Percentiles rank a stretch among this genome's conserved stretches.
Evolutionary conservation across 768 basidiomycete species (phyloP).

Genomic region (Cantharellus anzutake): DNA sequence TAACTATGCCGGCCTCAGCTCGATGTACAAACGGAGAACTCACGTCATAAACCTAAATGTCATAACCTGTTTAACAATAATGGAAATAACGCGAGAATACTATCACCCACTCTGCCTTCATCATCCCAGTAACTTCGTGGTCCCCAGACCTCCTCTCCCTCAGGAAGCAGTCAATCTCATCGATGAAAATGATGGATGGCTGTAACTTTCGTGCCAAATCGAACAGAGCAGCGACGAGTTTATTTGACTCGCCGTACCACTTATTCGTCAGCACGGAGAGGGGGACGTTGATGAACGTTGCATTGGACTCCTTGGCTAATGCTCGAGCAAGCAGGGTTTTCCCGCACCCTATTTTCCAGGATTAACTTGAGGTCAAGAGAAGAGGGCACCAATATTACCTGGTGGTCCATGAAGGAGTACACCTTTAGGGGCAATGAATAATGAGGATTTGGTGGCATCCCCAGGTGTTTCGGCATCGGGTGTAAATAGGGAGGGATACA

Average conservation of each 20-base stretch:
- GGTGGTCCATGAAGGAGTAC: conserved; percentile 93
- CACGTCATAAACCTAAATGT: conserved; percentile 52
- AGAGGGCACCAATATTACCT: neutral
- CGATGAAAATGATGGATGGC: conserved; percentile 94
- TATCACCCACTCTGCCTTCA: conserved; percentile 53
- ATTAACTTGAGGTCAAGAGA: neutral
- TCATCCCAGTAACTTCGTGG: conserved; percentile 97
- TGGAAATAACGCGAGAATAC: neutral
- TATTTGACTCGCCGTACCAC: conserved; percentile 85
- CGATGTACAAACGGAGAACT: conserved; percentile 15
- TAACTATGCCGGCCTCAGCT: neutral
- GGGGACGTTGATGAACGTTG: conserved; percentile 85
- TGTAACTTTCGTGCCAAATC: conserved; percentile 85
- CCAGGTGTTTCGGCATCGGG: conserved; percentile 14
- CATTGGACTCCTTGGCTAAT: conserved; percentile 89
- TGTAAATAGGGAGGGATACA: conserved; percentile 75
- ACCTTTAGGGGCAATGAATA: conserved; percentile 86
- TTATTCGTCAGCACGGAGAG: conserved; percentile 54
- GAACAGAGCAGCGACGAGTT: conserved; percentile 87
- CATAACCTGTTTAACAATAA: neutral
- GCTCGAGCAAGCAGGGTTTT: conserved; percentile 99
- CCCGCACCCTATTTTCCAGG: conserved; percentile 46
- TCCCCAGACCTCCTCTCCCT: conserved; percentile 73
- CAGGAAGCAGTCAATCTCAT: conserved; percentile 94
- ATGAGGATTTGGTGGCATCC: conserved; percentile 32